These are phyloP conservation scores for Plasmodium vivax DNA, from an alignment of 169 alveolate species.

Conservation along the genomic window DNA sequence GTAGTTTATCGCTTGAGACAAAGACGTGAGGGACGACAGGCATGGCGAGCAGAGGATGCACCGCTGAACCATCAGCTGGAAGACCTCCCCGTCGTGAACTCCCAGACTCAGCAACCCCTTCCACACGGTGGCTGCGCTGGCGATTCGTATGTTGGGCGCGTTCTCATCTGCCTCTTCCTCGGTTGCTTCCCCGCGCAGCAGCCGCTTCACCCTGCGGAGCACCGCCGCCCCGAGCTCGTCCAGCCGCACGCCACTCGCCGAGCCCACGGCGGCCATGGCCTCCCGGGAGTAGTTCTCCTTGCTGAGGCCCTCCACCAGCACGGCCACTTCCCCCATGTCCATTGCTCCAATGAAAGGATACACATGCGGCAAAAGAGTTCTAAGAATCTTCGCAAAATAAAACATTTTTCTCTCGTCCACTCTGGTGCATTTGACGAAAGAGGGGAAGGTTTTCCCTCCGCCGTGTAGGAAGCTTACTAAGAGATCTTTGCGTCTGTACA, in stretches of 20 bases:
- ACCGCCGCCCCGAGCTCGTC: not conserved
- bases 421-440: not conserved
- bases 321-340: conserved; percentile 8
- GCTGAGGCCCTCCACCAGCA: conserved; percentile 12
- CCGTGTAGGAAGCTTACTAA: conserved; percentile 15
- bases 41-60: not conserved
- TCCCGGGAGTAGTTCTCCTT: conserved; percentile 41
- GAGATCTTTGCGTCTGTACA: conserved; percentile 1
- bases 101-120: not conserved
- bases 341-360: not conserved
- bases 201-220: not conserved
- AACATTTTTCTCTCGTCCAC: not conserved
- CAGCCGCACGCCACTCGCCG: not conserved
- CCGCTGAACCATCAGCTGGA: conserved; percentile 11
- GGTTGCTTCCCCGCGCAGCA: not conserved
- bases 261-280: not conserved
- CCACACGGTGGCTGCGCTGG: conserved; percentile 7
- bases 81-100: not conserved
- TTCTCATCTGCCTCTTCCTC: not conserved
- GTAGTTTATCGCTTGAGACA: conserved; percentile 44
- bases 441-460: conserved; percentile 18
- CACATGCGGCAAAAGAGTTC: not conserved
- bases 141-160: not conserved
- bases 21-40: not conserved
- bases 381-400: conserved; percentile 3